Base-by-base conservation (phyloP, 345 rosid genomes). In the Kandelia obovata region DNA sequence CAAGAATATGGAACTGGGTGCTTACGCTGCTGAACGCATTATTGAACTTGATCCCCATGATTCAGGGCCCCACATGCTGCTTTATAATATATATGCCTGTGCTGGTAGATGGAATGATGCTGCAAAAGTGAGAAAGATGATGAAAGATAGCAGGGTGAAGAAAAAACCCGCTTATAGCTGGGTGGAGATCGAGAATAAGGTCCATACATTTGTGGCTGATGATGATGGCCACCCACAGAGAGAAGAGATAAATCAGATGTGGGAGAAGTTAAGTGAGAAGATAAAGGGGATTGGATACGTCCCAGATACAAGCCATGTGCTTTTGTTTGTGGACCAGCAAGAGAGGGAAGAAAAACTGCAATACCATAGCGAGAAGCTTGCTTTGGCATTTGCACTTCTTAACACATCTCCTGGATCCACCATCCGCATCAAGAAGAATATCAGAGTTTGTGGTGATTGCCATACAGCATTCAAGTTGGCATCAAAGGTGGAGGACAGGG, bases 361-460 rank as follows among this genome's bases (percentile, higher is more conserved):
- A 68, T 74, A 75, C 60, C 94, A 85, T 65, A 88, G 94, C 23
- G 89, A 86, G 89, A 88, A 88, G 83, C 86, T 85, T 60, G 94
- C 91, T 8, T 71, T 88, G 69, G 91, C 94, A 58, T 88, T 86
- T 85, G 89, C 94, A 13, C 83, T 88, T 72, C 69, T 88, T 21
- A 82, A 72, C 61, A 82, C 84, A 0, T 82, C 87, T 37, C 80
- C 91, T 59, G 84, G 87, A 76, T 83, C 88, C 72, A 81, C 86
- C 15, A 82, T 86, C 66, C 76, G 71, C 64, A 85, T 85, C 67
- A 89, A 85, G 80, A 89, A 89, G 84, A 89, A 86, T 62, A 83
- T 86, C 26, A 75, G 94, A 66, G 84, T 88, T 61, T 88, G 91
- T 61, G 88, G 84, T 4, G 94, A 88, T 79, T 85, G 91, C 68